These are phyloP conservation scores for Diplogelasinospora grovesii DNA, from an alignment of 495 filamentous ascomycete genomes.

Conservation along the genomic window DNA sequence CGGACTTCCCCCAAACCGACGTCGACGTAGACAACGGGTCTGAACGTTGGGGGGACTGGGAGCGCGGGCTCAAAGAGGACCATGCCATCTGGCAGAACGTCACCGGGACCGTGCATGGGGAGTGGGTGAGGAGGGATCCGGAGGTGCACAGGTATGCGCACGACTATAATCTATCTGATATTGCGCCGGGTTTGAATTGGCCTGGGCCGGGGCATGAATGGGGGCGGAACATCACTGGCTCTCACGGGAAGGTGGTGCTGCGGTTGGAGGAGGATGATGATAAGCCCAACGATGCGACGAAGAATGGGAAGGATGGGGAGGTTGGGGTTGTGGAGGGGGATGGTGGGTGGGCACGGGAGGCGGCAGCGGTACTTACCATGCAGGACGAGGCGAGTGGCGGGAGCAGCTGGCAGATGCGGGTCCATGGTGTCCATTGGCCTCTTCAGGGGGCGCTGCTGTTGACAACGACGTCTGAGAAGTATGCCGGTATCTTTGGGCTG, in stretches of 20 bases:
- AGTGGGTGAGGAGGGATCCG: constrained; percentile 60
- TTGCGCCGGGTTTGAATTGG: constrained; percentile 38
- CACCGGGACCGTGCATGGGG: constrained; percentile 67
- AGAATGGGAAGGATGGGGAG: constrained; percentile 8
- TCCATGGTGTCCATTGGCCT: constrained; percentile 80
- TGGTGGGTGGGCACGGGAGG: too few species aligned
- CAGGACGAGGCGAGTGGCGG: constrained; percentile 61
- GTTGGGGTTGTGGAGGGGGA: too few species aligned
- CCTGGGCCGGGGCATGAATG: constrained; percentile 42
- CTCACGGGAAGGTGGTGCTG: constrained; percentile 46
- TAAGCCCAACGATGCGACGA: constrained; percentile 33
- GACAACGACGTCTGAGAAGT: constrained; percentile 87
- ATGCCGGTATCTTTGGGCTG: constrained; percentile 77
- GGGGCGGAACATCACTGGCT: constrained; percentile 62
- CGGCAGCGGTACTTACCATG: constrained; percentile 59
- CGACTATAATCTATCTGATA: constrained; percentile 42
- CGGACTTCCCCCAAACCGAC: constrained; percentile 20
- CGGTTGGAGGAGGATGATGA: constrained; percentile 46
- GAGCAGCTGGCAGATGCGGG: constrained; percentile 63
- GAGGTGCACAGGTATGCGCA: constrained; percentile 25
- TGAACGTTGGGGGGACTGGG: too few species aligned
- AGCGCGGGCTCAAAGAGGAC: constrained; percentile 36
- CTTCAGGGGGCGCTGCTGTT: constrained; percentile 67
- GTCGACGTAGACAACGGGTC: too few species aligned
- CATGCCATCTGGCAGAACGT: constrained; percentile 67